phyloP scores from a whole-genome alignment of 192 early-diverging fungal genomes.

The Coemansia sp. region DNA sequence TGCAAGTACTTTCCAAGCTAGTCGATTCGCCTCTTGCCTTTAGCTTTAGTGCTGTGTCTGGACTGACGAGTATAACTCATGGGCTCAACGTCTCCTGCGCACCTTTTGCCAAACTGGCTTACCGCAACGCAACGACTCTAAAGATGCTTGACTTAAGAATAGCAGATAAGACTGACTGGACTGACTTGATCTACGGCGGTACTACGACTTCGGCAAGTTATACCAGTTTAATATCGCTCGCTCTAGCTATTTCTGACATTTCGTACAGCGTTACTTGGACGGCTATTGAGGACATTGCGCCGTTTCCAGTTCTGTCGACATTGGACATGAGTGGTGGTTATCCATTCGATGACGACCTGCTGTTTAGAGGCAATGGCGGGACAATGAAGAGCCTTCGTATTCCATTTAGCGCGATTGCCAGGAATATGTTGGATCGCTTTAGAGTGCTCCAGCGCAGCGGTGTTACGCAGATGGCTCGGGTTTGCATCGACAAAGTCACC shows the following conservation, averaged over 20 bases:
- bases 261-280: neutral
- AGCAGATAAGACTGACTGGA: neutral
- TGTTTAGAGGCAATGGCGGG: neutral
- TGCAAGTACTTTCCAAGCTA: neutral
- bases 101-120: neutral
- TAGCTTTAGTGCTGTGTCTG: neutral
- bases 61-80: neutral
- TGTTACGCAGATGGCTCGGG: neutral
- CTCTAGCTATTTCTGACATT: neutral
- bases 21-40: neutral
- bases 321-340: neutral
- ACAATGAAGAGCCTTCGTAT: neutral
- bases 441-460: neutral
- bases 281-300: neutral
- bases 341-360: neutral
- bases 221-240: neutral
- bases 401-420: neutral
- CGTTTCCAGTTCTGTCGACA: neutral
- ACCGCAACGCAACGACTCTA: neutral
- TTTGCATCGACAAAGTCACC: neutral
- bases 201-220: neutral
- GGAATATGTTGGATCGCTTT: neutral
- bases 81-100: neutral
- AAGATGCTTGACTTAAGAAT: neutral
- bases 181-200: neutral